phyloP scores from a whole-genome alignment of 352 stramenopile genomes.

The Globisporangium nagaii region DNA sequence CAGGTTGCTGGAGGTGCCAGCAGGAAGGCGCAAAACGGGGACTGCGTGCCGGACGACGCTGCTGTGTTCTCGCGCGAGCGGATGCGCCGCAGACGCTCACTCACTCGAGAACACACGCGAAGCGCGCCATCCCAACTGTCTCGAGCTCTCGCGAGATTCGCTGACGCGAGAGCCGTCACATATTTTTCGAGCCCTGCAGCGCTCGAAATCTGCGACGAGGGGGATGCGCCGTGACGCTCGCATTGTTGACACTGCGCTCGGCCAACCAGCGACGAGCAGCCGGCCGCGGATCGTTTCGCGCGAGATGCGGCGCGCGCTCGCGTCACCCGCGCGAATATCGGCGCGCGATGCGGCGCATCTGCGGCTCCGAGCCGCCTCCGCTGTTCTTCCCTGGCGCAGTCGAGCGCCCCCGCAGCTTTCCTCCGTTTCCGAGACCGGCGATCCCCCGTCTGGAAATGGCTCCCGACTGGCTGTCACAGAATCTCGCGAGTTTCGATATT shows the following conservation, averaged over 20 bases:
- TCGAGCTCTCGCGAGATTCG: slow-evolving; percentile 13
- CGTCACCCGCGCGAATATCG: neutral
- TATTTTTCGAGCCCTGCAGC: slow-evolving; percentile 11
- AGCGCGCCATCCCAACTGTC: neutral
- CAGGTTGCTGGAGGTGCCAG: too few species aligned
- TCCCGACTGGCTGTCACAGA: too few species aligned
- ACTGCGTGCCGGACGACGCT: neutral
- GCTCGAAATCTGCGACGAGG: slow-evolving; percentile 23
- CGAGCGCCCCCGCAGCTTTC: neutral
- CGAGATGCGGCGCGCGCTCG: neutral
- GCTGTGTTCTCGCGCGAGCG: too few species aligned
- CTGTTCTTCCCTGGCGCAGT: neutral
- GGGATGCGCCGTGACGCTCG: slow-evolving; percentile 18
- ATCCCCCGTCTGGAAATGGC: too few species aligned
- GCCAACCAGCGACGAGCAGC: slow-evolving; percentile 21
- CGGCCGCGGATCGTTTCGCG: neutral
- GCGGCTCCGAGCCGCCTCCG: too few species aligned
- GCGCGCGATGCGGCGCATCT: slow-evolving; percentile 1
- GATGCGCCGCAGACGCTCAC: too few species aligned
- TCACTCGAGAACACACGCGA: too few species aligned
- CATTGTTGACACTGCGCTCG: slow-evolving; percentile 20
- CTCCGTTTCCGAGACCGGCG: too few species aligned
- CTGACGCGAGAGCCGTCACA: slow-evolving; percentile 12
- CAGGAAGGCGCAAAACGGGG: neutral
- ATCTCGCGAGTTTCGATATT: too few species aligned